These are phyloP conservation scores for Pholiota conissans DNA, from an alignment of 768 basidiomycete species.

Conservation along the genomic window DNA sequence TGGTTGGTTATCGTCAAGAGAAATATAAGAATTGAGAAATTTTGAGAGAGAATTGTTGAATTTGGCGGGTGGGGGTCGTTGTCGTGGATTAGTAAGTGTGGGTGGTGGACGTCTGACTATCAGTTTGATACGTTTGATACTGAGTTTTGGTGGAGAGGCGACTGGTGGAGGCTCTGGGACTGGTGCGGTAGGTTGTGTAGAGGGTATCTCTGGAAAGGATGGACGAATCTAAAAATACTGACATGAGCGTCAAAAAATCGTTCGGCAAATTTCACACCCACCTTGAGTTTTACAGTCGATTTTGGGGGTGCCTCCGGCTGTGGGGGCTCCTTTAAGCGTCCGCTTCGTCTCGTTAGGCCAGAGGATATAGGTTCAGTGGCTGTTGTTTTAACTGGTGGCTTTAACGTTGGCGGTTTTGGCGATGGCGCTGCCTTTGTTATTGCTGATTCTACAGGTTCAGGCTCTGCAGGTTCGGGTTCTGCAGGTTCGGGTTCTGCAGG, in stretches of 20 bases:
- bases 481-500: too few relatives aligned
- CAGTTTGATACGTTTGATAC: slow-evolving; percentile 63
- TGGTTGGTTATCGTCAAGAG: slow-evolving; percentile 36
- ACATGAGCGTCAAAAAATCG: neutral
- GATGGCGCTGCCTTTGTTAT: neutral
- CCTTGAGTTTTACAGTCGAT: neutral
- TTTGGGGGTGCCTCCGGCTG: neutral
- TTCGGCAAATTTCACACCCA: too few relatives aligned
- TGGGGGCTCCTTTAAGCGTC: neutral
- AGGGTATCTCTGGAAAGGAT: neutral
- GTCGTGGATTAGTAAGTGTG: slow-evolving; percentile 61
- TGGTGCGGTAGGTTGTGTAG: neutral
- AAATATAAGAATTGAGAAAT: slow-evolving; percentile 64
- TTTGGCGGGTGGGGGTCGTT: slow-evolving; percentile 55
- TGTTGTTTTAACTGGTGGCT: too few relatives aligned
- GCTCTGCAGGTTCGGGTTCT: too few relatives aligned
- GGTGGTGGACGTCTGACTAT: slow-evolving; percentile 68
- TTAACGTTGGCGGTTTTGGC: too few relatives aligned
- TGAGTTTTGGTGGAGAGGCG: slow-evolving; percentile 1
- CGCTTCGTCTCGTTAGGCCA: neutral
- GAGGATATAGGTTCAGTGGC: neutral
- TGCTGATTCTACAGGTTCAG: too few relatives aligned
- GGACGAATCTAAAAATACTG: neutral
- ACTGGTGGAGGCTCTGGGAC: neutral
- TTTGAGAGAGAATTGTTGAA: slow-evolving; percentile 53